Evolutionary conservation across 2,329 filamentous ascomycete genomes (phyloP), one percentile per base, ranked within the genome.

Genomic region (Tolypocladium ophioglossoides): DNA sequence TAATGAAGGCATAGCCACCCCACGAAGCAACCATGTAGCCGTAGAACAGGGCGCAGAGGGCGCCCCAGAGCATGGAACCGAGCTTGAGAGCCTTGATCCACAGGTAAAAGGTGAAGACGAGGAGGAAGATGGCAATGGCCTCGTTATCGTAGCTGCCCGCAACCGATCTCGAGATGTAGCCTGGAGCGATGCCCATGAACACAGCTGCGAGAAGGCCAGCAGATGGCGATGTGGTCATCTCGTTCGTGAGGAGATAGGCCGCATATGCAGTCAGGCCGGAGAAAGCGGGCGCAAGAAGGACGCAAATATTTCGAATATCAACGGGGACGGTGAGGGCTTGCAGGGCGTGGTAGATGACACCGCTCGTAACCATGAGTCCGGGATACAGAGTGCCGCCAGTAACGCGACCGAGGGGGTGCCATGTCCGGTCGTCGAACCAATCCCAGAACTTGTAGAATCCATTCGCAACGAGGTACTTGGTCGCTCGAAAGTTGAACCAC

Each of bases 1-100:
- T 99, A 68, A 99, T 99, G 82, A 99, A 99, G 66, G 96, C 94
- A 72, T 99, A 99, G 68, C 94, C 94, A 79, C 94, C 94, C 94
- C 94, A 99, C 20, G 95, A 95, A 50, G 92, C 94, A 60, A 99
- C 94, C 94, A 99, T 99, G 83, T 99, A 99, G 67, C 94, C 94
- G 73, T 99, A 99, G 75, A 95, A 97, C 54, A 99, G 79, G 46
- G 94, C 94, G 63, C 91, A 94, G 58, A 96, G 78, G 39, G 89
- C 91, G 63, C 91, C 92, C 92, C 92, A 99, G 72, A 96, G 88
- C 70, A 95, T 91, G 51, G 94, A 97, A 30, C 94, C 94, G 55
- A 91, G 82, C 78, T 99, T 99, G 62, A 99, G 80, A 22, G 94
- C 90, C 80, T 97, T 97, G 75, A 99, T 96, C 94, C 94, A 99